Evolutionary conservation across 108 stramenopile species (phyloP).

Genomic region (Pseudonitzschia delicatissima): DNA sequence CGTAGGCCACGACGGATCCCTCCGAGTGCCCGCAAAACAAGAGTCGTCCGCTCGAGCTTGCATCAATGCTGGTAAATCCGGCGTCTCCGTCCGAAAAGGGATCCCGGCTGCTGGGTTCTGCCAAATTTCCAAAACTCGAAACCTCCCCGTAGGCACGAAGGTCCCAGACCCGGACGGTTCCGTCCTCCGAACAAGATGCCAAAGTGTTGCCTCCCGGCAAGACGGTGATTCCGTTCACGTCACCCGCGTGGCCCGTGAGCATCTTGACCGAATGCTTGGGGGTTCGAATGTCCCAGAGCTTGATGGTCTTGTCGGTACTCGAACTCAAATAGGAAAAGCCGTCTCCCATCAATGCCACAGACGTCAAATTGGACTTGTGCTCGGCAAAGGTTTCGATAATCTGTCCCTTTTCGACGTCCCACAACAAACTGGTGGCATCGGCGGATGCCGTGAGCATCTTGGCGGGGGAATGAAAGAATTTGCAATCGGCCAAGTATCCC

Average conservation of each 20-base stretch:
- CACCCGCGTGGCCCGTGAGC: constrained; percentile 92
- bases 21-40: constrained; percentile 90
- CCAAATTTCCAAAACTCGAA: constrained; percentile 78
- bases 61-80: constrained; percentile 82
- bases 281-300: constrained; percentile 96
- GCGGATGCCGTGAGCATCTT: constrained; percentile 92
- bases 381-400: constrained; percentile 84
- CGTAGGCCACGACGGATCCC: constrained; percentile 70
- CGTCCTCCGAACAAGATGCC: constrained; percentile 94
- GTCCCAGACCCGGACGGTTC: constrained; percentile 93
- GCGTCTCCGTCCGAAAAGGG: constrained; percentile 33
- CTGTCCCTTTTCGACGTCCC: constrained; percentile 89
- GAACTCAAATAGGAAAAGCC: background rate
- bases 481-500: constrained; percentile 97
- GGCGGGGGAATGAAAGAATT: constrained; percentile 78
- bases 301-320: constrained; percentile 93
- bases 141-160: constrained; percentile 90
- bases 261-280: constrained; percentile 73
- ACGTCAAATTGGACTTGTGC: constrained; percentile 96
- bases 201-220: constrained; percentile 82
- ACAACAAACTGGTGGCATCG: constrained; percentile 95
- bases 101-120: constrained; percentile 11
- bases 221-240: constrained; percentile 96
- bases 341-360: constrained; percentile 47
- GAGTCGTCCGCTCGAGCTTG: constrained; percentile 76